phyloP scores from a whole-genome alignment of 140 eudicot species.

The Senecio squalidus region DNA sequence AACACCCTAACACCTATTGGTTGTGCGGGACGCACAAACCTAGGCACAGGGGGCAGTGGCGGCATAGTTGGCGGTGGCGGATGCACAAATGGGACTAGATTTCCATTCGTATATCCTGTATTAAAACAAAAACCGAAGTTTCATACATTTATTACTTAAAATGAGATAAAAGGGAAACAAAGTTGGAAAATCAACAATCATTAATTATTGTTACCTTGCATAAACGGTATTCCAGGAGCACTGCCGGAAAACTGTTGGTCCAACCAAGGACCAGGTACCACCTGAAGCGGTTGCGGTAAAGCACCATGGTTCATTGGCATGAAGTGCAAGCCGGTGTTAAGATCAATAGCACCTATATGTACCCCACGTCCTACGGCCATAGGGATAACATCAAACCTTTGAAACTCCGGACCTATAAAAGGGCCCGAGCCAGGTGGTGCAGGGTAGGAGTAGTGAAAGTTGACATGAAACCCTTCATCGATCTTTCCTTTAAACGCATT shows the following conservation, averaged over 20 bases:
- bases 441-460: conserved; percentile 37
- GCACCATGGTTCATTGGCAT: conserved; percentile 35
- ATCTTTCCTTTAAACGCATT: conserved; percentile 57
- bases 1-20: conserved; percentile 49
- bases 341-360: conserved; percentile 38
- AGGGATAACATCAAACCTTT: conserved; percentile 30
- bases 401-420: conserved; percentile 40
- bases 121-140: not conserved
- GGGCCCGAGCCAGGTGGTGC: conserved; percentile 53
- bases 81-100: conserved; percentile 26
- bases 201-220: conserved; percentile 37
- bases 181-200: not conserved
- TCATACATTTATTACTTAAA: not conserved
- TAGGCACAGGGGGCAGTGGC: conserved; percentile 24
- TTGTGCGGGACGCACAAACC: conserved; percentile 51
- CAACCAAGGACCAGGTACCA: conserved; percentile 61
- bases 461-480: conserved; percentile 47
- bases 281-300: conserved; percentile 41
- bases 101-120: conserved; percentile 50
- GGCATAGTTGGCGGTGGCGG: conserved; percentile 53
- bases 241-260: conserved; percentile 39
- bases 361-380: conserved; percentile 41
- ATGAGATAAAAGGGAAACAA: not conserved
- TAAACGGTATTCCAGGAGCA: conserved; percentile 40
- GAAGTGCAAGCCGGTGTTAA: conserved; percentile 30